A percentile compares a stretch with the other conserved stretches of the same genome.
Evolutionary conservation across 352 stramenopile genomes (phyloP).

Genomic region (Pythium utonaiense): DNA sequence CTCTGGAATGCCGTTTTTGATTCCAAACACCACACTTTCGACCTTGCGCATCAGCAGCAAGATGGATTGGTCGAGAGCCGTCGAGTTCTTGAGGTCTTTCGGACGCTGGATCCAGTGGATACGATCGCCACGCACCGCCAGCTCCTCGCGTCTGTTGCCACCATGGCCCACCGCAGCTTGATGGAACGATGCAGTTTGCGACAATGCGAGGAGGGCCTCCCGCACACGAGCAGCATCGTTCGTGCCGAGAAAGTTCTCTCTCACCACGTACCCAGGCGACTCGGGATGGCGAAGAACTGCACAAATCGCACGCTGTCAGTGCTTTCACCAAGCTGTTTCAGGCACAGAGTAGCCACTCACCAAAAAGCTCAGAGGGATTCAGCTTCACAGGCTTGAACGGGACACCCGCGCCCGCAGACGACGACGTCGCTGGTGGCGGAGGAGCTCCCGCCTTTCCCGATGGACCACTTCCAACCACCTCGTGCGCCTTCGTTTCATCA

Average conservation of each 20-base stretch:
- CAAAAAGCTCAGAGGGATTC: conserved; percentile 61
- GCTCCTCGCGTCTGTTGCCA: conserved; percentile 37
- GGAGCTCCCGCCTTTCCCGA: too few species aligned
- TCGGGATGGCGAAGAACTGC: conserved; percentile 43
- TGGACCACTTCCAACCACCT: too few species aligned
- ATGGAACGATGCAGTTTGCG: conserved; percentile 32
- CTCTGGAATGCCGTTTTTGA: conserved; percentile 46
- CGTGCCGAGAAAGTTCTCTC: conserved; percentile 41
- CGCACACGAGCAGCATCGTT: conserved; percentile 32
- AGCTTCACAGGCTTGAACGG: conserved; percentile 22
- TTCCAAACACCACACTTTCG: conserved; percentile 47
- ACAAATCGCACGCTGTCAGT: background rate
- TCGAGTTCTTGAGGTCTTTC: conserved; percentile 29
- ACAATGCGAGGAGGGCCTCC: conserved; percentile 33
- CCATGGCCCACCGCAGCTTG: conserved; percentile 46
- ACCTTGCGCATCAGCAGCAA: conserved; percentile 42
- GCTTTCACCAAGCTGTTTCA: background rate
- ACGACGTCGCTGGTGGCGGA: too few species aligned
- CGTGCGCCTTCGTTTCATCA: background rate
- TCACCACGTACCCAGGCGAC: conserved; percentile 54
- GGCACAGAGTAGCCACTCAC: conserved; percentile 25
- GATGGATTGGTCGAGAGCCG: conserved; percentile 31
- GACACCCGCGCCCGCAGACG: background rate
- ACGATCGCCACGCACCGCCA: conserved; percentile 49
- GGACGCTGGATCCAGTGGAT: conserved; percentile 64